phyloP scores from a whole-genome alignment of 768 basidiomycete species.

The Hirschioporus abietinus region DNA sequence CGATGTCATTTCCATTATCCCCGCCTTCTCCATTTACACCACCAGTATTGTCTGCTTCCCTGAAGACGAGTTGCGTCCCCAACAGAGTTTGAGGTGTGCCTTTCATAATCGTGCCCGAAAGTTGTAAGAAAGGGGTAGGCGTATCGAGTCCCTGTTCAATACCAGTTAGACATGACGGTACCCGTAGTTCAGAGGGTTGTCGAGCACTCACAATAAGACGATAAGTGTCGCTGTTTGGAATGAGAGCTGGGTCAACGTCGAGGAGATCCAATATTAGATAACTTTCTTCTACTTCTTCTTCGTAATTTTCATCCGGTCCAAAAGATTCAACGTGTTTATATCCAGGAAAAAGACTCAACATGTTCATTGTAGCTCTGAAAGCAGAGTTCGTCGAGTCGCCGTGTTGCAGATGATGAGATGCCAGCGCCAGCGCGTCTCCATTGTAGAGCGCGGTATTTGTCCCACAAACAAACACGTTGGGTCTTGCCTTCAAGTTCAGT shows the following conservation, averaged over 20 bases:
- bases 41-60: conserved; percentile 46
- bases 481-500: no score
- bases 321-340: conserved; percentile 65
- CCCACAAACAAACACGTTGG: no score
- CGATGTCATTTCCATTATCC: background rate
- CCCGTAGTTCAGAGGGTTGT: background rate
- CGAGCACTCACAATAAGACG: conserved; percentile 54
- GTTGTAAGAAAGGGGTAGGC: conserved; percentile 69
- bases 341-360: conserved; percentile 40
- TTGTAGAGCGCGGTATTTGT: no score
- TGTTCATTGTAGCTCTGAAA: background rate
- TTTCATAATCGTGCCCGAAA: conserved; percentile 69
- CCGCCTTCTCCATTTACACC: background rate
- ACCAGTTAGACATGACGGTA: background rate
- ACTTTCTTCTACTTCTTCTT: conserved; percentile 52
- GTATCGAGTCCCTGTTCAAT: conserved; percentile 59
- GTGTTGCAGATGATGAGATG: no score
- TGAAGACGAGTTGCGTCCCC: conserved; percentile 74
- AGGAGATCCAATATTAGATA: conserved; percentile 75
- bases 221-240: conserved; percentile 66
- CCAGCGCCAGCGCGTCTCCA: no score
- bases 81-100: conserved; percentile 63
- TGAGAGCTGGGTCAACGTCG: conserved; percentile 62
- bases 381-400: no score
- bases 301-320: conserved; percentile 58